Base-by-base conservation (phyloP, 2,329 filamentous ascomycete genomes). In the Plectosphaerella cucumerina region DNA sequence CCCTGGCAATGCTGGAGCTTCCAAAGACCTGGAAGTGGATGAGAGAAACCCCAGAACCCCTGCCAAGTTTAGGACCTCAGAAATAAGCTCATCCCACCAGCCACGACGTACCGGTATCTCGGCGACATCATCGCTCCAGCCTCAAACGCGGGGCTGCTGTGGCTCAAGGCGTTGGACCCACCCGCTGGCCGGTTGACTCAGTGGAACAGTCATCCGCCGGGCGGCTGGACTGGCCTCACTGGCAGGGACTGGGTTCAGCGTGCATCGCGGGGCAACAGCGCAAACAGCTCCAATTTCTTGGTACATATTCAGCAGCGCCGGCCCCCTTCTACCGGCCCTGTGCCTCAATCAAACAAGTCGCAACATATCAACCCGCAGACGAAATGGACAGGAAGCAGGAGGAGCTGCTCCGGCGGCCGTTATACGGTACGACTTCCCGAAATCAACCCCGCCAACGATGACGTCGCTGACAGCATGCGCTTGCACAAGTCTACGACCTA, bases 401-500 rank as follows among this genome's bases (percentile, higher is more conserved):
- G 41, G 77, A 80, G 52, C 59, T 77, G 43, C 65, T 77, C 21
- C 69, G 72, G 56, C 70, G 76, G 52, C 79, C 78, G 12, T 72
- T 81, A 48, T 82, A 82, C 57, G 62, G 76, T 77, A 66, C 43
- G 56, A 51, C 22, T 39, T 50, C 54, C 18, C 23, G 41, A 34
- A 51, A 4, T n/a, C 21, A 15, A 50, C 50, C 46, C 53, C 49
- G 43, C 53, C 33, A 44, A 43, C 48, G 18, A 17, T 34, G 44
- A 53, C 41, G 44, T 46, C 42, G 56, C 56, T 55, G 56, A 57
- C 52, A 47, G 31, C 51, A 47, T 57, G 50, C 59, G 59, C 64
- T 56, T 51, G 50, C 48, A 45, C 53, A 65, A 91, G 88, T 93
- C 51, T 97, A 92, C 68, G 87, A 95, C 66, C 80, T 97, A 21